A percentile compares a stretch with the other conserved stretches of the same genome.
These are phyloP conservation scores for Selenicereus undatus DNA, from an alignment of 148 eudicot species.

Conservation along the genomic window DNA sequence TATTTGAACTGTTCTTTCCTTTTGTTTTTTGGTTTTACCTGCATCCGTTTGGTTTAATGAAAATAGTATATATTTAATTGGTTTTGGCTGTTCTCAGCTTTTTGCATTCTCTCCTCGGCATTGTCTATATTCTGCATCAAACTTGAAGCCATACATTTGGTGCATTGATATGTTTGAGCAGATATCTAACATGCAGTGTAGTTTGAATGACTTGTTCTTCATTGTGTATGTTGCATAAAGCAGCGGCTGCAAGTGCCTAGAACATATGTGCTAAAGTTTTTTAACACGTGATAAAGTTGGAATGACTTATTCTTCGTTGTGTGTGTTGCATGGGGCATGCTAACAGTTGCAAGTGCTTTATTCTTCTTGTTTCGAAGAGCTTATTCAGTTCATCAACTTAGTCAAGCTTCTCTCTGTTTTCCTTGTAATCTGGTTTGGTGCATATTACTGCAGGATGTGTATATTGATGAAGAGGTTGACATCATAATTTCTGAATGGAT, in stretches of 20 bases:
- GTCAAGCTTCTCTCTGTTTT: background rate
- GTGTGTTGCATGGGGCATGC: background rate
- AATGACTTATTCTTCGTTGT: background rate
- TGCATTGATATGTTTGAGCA: background rate
- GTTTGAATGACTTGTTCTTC: slow-evolving; percentile 6
- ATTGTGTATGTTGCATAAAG: background rate
- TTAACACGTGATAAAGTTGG: background rate
- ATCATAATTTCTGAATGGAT: slow-evolving; percentile 98
- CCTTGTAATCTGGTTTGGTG: slow-evolving; percentile 3
- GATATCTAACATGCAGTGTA: background rate
- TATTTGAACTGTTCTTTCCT: too few species aligned
- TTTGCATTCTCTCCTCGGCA: background rate
- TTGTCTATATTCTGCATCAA: background rate
- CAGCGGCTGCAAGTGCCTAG: background rate
- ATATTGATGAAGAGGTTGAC: slow-evolving; percentile 87
- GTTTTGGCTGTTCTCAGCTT: background rate
- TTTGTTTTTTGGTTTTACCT: too few species aligned
- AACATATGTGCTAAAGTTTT: too few species aligned
- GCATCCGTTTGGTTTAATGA: background rate
- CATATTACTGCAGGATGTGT: slow-evolving; percentile 69
- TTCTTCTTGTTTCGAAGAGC: background rate
- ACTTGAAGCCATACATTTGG: background rate
- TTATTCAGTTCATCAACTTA: background rate
- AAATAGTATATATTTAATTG: background rate
- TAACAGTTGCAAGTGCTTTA: background rate